phyloP scores from a whole-genome alignment of 2,329 filamentous ascomycete species.

The Botrytis paeoniae region DNA sequence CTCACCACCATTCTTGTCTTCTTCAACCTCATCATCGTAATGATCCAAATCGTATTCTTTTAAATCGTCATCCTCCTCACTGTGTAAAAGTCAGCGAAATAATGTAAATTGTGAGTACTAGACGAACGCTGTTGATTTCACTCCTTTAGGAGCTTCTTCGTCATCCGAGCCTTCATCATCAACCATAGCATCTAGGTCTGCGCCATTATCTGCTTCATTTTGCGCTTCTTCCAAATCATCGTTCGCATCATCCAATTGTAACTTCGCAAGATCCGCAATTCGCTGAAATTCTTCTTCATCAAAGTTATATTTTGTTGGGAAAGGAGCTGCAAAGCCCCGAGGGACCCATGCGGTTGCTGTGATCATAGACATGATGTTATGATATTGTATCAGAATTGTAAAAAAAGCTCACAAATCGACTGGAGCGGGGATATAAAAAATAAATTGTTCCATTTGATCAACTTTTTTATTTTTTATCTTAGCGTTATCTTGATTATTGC shows the following conservation, averaged over 20 bases:
- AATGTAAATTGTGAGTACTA: conserved; percentile 27
- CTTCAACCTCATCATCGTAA: conserved; percentile 80
- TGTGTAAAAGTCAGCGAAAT: conserved; percentile 32
- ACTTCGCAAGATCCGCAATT: conserved; percentile 56
- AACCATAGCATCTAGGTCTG: conserved; percentile 41
- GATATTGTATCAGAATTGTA: background rate
- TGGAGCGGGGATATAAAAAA: conserved; percentile 16
- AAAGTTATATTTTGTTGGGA: conserved; percentile 56
- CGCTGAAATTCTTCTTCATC: conserved; percentile 57
- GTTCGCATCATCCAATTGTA: conserved; percentile 81
- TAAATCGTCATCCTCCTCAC: conserved; percentile 75
- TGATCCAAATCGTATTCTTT: conserved; percentile 96
- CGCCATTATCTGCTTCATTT: conserved; percentile 34
- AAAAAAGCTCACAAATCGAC: conserved; percentile 4
- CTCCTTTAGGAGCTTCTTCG: conserved; percentile 32
- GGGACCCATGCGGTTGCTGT: conserved; percentile 58
- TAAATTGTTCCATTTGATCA: conserved; percentile 9
- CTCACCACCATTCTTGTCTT: conserved; percentile 61
- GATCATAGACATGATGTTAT: conserved; percentile 48
- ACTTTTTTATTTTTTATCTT: conserved; percentile 19
- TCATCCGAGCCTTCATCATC: conserved; percentile 39
- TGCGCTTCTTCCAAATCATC: conserved; percentile 69
- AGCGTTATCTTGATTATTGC: conserved; percentile 14
- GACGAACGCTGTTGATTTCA: conserved; percentile 43
- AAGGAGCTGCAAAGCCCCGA: conserved; percentile 56